A percentile compares a stretch with the other conserved stretches of the same genome.
These are phyloP conservation scores for Thermochaetoides dissita DNA, from an alignment of 2,329 filamentous ascomycete species.

Conservation along the genomic window DNA sequence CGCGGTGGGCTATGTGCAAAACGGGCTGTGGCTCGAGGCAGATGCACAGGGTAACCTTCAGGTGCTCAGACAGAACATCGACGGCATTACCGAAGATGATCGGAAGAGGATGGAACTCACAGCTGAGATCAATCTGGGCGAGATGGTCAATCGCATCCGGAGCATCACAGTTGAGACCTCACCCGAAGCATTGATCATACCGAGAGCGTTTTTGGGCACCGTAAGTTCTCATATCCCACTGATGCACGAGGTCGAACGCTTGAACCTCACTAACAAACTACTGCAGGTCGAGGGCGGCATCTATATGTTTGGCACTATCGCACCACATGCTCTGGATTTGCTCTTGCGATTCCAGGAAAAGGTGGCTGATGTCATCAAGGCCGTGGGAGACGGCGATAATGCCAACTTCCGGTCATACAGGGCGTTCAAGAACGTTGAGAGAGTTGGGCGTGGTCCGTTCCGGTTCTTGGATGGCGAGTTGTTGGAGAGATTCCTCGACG, in stretches of 20 bases:
- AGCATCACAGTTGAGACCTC: constrained; percentile 54
- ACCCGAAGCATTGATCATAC: constrained; percentile 54
- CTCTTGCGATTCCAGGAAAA: constrained; percentile 67
- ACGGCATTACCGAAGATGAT: constrained; percentile 64
- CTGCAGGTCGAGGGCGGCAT: constrained; percentile 72
- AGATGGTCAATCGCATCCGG: constrained; percentile 83
- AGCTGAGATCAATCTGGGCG: constrained; percentile 73
- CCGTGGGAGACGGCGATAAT: constrained; percentile 41
- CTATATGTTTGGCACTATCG: constrained; percentile 75
- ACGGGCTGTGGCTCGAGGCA: constrained; percentile 64
- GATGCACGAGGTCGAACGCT: too few relatives aligned
- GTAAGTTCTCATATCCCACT: constrained; percentile 35
- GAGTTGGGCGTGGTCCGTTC: constrained; percentile 60
- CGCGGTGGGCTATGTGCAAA: constrained; percentile 57
- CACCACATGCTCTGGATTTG: constrained; percentile 57
- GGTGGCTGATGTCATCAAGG: constrained; percentile 52
- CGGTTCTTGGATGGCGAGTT: constrained; percentile 89
- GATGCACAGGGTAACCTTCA: constrained; percentile 82
- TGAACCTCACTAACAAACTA: too few relatives aligned
- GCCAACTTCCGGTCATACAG: constrained; percentile 68
- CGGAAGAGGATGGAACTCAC: constrained; percentile 55
- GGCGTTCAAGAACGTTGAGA: constrained; percentile 62
- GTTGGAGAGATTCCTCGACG: constrained; percentile 69
- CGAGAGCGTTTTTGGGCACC: constrained; percentile 77
- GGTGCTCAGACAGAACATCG: constrained; percentile 58